Evolutionary conservation across 768 basidiomycete genomes (phyloP).

Genomic region (Serendipita sp.): DNA sequence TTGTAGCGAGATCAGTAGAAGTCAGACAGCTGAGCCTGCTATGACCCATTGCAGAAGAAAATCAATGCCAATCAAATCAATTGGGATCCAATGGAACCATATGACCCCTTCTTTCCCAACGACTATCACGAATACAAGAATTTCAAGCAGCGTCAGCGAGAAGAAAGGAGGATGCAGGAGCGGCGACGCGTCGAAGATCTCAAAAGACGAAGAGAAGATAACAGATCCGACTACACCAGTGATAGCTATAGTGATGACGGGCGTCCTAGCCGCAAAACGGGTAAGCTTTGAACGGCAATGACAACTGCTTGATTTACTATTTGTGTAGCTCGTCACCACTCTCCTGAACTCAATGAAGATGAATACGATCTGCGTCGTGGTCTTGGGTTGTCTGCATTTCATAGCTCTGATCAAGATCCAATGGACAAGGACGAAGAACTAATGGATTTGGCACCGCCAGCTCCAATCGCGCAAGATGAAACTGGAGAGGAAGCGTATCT

Average conservation of each 20-base stretch:
- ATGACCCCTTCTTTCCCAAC: constrained; percentile 72
- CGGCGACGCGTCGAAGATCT: constrained; percentile 33
- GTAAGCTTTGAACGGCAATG: constrained; percentile 26
- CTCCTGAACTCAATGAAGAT: constrained; percentile 29
- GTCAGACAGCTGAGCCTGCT: background rate
- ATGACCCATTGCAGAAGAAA: constrained; percentile 28
- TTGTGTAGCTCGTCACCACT: constrained; percentile 10
- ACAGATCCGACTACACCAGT: constrained; percentile 31
- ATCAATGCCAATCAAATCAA: constrained; percentile 30
- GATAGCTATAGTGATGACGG: constrained; percentile 38
- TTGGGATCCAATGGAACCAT: constrained; percentile 69
- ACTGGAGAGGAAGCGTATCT: constrained; percentile 58
- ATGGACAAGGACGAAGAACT: background rate
- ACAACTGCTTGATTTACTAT: background rate
- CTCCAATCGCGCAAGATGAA: constrained; percentile 19
- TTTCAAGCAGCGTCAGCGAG: constrained; percentile 62
- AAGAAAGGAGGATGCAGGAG: constrained; percentile 47
- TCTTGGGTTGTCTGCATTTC: constrained; percentile 30
- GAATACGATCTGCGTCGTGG: constrained; percentile 24
- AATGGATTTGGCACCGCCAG: background rate
- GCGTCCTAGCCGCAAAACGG: constrained; percentile 51
- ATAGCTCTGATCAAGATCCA: constrained; percentile 1
- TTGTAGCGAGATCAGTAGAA: constrained; percentile 3
- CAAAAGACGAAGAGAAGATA: constrained; percentile 40
- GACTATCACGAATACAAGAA: constrained; percentile 80